Percentiles rank a stretch among this genome's conserved stretches.
phyloP scores from a whole-genome alignment of 768 basidiomycete species.

The Serendipita sp. region DNA sequence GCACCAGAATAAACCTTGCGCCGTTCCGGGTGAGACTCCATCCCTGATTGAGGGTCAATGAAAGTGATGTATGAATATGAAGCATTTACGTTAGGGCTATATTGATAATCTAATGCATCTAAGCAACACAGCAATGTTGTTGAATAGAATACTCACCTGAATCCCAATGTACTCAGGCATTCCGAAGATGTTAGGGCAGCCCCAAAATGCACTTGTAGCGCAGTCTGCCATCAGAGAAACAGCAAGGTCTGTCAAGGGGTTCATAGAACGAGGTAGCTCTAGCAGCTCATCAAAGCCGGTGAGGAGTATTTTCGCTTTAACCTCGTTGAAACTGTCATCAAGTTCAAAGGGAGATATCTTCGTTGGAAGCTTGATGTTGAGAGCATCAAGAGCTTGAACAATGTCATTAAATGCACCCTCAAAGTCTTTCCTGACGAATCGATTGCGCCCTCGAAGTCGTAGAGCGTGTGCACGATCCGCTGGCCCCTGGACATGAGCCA shows the following conservation, averaged over 20 bases:
- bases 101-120: constrained; percentile 36
- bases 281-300: constrained; percentile 56
- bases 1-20: constrained; percentile 58
- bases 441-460: constrained; percentile 44
- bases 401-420: constrained; percentile 40
- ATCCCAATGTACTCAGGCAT: constrained; percentile 49
- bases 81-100: constrained; percentile 36
- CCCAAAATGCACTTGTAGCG: constrained; percentile 59
- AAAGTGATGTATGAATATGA: background rate
- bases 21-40: constrained; percentile 53
- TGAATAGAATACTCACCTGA: constrained; percentile 28
- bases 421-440: constrained; percentile 44
- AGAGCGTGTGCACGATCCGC: constrained; percentile 43
- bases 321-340: constrained; percentile 48
- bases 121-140: background rate
- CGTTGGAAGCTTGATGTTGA: constrained; percentile 44
- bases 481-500: constrained; percentile 28
- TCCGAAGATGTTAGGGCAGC: constrained; percentile 25
- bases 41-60: constrained; percentile 22
- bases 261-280: constrained; percentile 41
- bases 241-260: constrained; percentile 42
- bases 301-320: constrained; percentile 53
- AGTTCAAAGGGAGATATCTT: constrained; percentile 37
- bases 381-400: constrained; percentile 36
- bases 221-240: constrained; percentile 54